Percentiles rank a stretch among this genome's conserved stretches.
phyloP scores from a whole-genome alignment of 225 moss, liverwort and hornwort species.

The Sphagnum contortum region DNA sequence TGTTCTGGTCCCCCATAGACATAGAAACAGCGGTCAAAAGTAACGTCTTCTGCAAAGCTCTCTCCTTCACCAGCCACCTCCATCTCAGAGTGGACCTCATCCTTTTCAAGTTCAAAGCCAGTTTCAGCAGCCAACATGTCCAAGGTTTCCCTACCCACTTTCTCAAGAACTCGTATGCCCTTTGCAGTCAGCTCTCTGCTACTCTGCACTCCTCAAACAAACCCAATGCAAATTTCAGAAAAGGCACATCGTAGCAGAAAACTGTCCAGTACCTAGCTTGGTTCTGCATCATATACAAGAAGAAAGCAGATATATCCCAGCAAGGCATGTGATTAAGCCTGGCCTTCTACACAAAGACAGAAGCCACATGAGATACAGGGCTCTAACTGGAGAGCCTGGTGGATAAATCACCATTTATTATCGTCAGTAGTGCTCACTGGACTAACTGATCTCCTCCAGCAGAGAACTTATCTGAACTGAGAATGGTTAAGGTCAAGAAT shows the following conservation, averaged over 20 bases:
- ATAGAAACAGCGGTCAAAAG: slow-evolving; percentile 90
- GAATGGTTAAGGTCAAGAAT: neutral
- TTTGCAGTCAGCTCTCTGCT: slow-evolving; percentile 81
- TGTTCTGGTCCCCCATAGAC: slow-evolving; percentile 98
- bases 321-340: too few relatives aligned
- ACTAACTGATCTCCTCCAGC: slow-evolving; percentile 2
- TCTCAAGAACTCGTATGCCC: slow-evolving; percentile 85
- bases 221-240: too few relatives aligned
- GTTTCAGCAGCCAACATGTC: slow-evolving; percentile 94
- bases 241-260: too few relatives aligned
- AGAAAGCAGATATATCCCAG: too few relatives aligned
- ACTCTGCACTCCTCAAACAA: slow-evolving; percentile 30
- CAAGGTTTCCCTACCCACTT: slow-evolving; percentile 86
- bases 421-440: slow-evolving; percentile 1
- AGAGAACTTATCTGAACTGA: slow-evolving; percentile 2
- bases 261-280: too few relatives aligned
- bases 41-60: slow-evolving; percentile 78
- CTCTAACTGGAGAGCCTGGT: too few relatives aligned
- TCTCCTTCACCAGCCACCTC: slow-evolving; percentile 44
- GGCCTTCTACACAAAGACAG: too few relatives aligned
- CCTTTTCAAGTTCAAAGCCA: slow-evolving; percentile 88
- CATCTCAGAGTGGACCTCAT: slow-evolving; percentile 38
- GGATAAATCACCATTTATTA: too few relatives aligned
- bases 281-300: too few relatives aligned
- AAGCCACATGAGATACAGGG: too few relatives aligned